Evolutionary conservation across 2,329 filamentous ascomycete species (phyloP).

Genomic region (Knoxdaviesia proteae): DNA sequence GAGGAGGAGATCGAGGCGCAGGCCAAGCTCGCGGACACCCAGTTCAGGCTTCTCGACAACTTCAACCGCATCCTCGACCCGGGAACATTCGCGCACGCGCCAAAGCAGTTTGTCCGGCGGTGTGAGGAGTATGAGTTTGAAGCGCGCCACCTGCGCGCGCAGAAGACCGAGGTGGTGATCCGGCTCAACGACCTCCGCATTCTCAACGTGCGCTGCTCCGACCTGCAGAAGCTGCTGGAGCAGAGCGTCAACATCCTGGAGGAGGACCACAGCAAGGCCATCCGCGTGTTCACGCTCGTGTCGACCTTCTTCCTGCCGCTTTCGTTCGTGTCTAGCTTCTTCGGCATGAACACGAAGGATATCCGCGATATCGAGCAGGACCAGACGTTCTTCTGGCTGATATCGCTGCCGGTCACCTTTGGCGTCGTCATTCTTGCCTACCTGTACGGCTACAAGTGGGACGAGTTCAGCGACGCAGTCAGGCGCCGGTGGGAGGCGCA

Average conservation of each 20-base stretch:
- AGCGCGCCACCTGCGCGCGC: neutral
- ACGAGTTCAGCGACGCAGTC: slow-evolving; percentile 1
- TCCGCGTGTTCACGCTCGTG: slow-evolving; percentile 17
- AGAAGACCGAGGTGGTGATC: neutral
- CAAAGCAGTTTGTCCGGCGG: neutral
- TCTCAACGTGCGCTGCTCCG: neutral
- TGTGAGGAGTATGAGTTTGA: neutral
- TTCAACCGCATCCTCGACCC: slow-evolving; percentile 1
- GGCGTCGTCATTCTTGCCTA: slow-evolving; percentile 10
- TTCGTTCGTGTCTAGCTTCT: slow-evolving; percentile 13
- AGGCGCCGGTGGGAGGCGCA: too few species aligned
- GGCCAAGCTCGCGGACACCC: slow-evolving; percentile 1
- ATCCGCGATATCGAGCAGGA: slow-evolving; percentile 16
- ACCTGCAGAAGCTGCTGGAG: slow-evolving; percentile 8
- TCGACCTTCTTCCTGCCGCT: slow-evolving; percentile 17
- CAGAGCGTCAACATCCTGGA: slow-evolving; percentile 10
- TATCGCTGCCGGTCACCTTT: slow-evolving; percentile 16
- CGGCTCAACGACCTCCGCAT: neutral
- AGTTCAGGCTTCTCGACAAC: neutral
- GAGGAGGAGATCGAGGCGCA: slow-evolving; percentile 7
- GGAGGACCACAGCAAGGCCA: slow-evolving; percentile 12
- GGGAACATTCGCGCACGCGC: neutral
- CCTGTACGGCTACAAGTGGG: slow-evolving; percentile 8
- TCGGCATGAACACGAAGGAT: slow-evolving; percentile 23
- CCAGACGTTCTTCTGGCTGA: slow-evolving; percentile 20